phyloP scores from a whole-genome alignment of 2,329 filamentous ascomycete species.

The Fusarium neocosmosporiellum region DNA sequence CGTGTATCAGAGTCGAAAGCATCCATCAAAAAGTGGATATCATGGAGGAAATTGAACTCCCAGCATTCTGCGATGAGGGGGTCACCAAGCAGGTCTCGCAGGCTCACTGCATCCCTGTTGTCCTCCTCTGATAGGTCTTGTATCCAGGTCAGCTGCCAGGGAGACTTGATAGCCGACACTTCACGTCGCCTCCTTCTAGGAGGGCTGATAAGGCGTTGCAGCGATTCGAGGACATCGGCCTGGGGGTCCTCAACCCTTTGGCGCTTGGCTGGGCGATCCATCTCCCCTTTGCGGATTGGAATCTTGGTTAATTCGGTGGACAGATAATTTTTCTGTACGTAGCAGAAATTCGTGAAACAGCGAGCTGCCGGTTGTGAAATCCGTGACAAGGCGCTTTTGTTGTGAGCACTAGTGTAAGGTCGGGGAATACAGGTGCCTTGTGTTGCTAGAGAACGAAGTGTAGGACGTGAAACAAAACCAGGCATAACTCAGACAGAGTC shows the following conservation, averaged over 20 bases:
- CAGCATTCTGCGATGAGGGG: constrained; percentile 78
- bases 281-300: constrained; percentile 15
- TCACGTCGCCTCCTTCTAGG: constrained; percentile 50
- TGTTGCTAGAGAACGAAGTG: not conserved
- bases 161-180: constrained; percentile 62
- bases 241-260: constrained; percentile 35
- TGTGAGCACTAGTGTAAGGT: constrained; percentile 17
- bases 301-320: not conserved
- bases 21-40: constrained; percentile 66
- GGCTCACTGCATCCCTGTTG: constrained; percentile 74
- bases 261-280: constrained; percentile 50
- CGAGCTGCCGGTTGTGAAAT: not conserved
- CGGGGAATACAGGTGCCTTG: constrained; percentile 26
- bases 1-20: constrained; percentile 65
- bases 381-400: not conserved
- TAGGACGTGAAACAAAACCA: not conserved
- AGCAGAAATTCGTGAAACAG: not conserved
- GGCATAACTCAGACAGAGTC: not conserved
- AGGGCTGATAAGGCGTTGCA: constrained; percentile 59
- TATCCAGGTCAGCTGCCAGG: constrained; percentile 78
- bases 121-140: constrained; percentile 66
- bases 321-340: not conserved
- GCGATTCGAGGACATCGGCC: constrained; percentile 39
- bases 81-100: constrained; percentile 77
- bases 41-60: constrained; percentile 77